Conservation (phyloP, 2,329 filamentous ascomycete species). For the Chrysosporium keratinophilum region DNA sequence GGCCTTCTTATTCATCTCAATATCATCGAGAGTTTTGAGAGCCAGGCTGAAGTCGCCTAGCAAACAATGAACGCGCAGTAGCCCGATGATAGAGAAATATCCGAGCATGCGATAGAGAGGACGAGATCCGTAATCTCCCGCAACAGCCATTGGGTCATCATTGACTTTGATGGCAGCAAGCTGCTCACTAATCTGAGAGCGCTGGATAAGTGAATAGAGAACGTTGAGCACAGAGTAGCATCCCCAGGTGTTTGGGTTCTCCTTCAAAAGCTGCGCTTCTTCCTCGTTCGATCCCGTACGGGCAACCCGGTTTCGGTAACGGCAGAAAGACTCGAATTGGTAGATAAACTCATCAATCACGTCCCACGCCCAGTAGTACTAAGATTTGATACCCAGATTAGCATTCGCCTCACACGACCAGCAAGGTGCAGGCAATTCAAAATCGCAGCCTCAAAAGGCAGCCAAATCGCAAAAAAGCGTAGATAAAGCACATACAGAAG, state of each 20-base stretch:
- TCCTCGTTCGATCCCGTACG: constrained; percentile 74
- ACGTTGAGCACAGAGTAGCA: constrained; percentile 99
- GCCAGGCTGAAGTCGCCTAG: constrained; percentile 96
- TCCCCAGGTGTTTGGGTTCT: constrained; percentile 98
- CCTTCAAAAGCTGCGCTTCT: constrained; percentile 79
- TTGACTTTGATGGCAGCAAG: constrained; percentile 86
- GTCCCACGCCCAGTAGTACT: constrained; percentile 99
- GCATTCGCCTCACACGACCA: background rate
- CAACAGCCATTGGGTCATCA: constrained; percentile 77
- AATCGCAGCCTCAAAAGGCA: background rate
- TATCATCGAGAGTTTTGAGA: constrained; percentile 96
- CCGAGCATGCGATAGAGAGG: constrained; percentile 96
- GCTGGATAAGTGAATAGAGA: constrained; percentile 95
- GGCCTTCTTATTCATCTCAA: constrained; percentile 99
- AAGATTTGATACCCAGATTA: constrained; percentile 17
- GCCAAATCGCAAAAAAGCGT: background rate
- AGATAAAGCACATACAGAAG: constrained; percentile 59
- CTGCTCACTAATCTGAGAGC: constrained; percentile 97
- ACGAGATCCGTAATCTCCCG: constrained; percentile 89
- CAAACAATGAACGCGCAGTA: constrained; percentile 90
- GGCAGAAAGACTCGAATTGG: constrained; percentile 99
- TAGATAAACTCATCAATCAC: constrained; percentile 99
- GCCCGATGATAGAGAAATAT: constrained; percentile 97
- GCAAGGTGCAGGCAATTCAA: background rate
- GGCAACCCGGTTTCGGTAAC: constrained; percentile 86